These are phyloP conservation scores for Golovinomyces cichoracearum DNA, from an alignment of 2,329 filamentous ascomycete species.

Conservation along the genomic window DNA sequence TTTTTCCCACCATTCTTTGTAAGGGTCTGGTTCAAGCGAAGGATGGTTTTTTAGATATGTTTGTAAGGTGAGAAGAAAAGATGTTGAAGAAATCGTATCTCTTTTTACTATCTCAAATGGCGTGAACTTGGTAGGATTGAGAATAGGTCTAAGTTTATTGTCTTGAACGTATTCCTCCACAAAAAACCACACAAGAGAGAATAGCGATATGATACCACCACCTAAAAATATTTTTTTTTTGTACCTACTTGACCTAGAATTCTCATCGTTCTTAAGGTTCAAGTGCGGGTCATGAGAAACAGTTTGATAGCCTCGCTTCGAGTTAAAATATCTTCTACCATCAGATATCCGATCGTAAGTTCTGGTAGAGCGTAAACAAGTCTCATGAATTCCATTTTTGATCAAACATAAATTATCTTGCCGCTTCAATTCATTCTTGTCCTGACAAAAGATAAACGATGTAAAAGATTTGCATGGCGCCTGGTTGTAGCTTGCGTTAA, in stretches of 20 bases:
- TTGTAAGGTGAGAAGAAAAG: constrained; percentile 40
- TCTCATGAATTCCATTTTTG: not conserved
- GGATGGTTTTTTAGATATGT: constrained; percentile 14
- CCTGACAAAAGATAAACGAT: not conserved
- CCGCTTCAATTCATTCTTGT: not conserved
- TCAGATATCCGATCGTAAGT: not conserved
- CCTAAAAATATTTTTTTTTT: not conserved
- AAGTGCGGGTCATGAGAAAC: not conserved
- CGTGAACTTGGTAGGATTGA: constrained; percentile 21
- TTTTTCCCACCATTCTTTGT: constrained; percentile 26
- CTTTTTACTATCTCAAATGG: constrained; percentile 37
- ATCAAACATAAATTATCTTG: not conserved
- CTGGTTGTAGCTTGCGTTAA: no score
- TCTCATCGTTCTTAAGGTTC: not conserved
- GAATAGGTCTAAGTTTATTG: not conserved
- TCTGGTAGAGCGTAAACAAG: not conserved
- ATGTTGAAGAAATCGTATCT: constrained; percentile 37
- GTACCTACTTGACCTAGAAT: not conserved
- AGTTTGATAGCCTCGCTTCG: not conserved
- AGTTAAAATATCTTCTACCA: not conserved
- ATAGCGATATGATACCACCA: not conserved
- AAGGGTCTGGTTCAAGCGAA: constrained; percentile 10
- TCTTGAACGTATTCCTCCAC: not conserved
- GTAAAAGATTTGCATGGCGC: no score
- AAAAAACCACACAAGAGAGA: not conserved